phyloP scores from a whole-genome alignment of 2,329 filamentous ascomycete genomes.

The Ophiostoma triangulosporum region DNA sequence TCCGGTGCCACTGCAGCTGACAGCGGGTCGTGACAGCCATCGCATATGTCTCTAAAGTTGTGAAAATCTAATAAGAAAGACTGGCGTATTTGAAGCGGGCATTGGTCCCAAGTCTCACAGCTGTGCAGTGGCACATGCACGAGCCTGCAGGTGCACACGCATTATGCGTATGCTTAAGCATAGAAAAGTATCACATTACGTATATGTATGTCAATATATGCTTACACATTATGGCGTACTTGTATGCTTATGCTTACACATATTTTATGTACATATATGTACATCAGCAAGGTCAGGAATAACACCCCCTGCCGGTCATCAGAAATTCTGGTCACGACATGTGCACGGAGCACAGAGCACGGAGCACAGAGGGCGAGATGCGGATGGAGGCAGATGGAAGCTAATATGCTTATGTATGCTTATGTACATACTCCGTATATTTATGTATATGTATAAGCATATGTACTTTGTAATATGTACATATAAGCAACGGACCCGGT shows the following conservation, averaged over 20 bases:
- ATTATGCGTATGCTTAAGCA: too few relatives aligned
- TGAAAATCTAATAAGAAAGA: background rate
- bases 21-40: background rate
- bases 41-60: background rate
- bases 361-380: background rate
- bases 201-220: too few relatives aligned
- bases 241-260: too few relatives aligned
- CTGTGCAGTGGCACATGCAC: slow-evolving; percentile 1
- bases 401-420: too few relatives aligned
- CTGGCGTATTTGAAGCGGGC: background rate
- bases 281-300: background rate
- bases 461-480: too few relatives aligned
- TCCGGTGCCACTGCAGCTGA: background rate
- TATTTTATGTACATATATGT: background rate
- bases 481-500: too few relatives aligned
- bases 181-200: too few relatives aligned
- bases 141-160: background rate
- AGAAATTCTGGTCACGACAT: background rate
- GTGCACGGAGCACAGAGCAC: slow-evolving; percentile 1
- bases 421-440: too few relatives aligned
- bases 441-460: too few relatives aligned
- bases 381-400: background rate
- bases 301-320: background rate
- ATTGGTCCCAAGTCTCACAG: background rate
- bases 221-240: too few relatives aligned